A percentile compares a stretch with the other conserved stretches of the same genome.
These are phyloP conservation scores for Scleromitrula shiraiana DNA, from an alignment of 2,329 filamentous ascomycete species.

Conservation along the genomic window DNA sequence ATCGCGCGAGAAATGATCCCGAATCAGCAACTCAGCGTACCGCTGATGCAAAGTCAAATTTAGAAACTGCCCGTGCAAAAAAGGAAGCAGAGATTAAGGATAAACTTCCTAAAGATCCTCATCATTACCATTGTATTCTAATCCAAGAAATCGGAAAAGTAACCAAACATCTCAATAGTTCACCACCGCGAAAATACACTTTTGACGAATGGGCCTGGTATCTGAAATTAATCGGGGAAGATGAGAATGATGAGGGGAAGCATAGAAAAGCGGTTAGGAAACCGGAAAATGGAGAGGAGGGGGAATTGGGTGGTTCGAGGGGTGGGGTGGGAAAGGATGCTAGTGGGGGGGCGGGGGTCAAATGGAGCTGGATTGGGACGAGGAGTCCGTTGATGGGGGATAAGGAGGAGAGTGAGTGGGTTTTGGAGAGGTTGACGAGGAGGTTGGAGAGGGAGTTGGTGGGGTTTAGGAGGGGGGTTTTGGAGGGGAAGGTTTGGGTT, in stretches of 20 bases:
- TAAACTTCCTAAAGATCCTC: constrained; percentile 27
- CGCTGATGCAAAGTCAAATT: constrained; percentile 3
- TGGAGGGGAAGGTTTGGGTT: constrained; percentile 11
- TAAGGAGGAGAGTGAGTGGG: constrained; percentile 64
- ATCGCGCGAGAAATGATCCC: constrained; percentile 16
- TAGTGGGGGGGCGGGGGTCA: constrained; percentile 23
- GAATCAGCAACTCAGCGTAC: constrained; percentile 18
- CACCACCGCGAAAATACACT: constrained; percentile 56
- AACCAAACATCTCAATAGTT: constrained; percentile 51
- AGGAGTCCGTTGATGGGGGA: constrained; percentile 62
- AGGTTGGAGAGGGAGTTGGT: constrained; percentile 39
- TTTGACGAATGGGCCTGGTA: constrained; percentile 88
- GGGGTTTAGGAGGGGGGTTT: constrained; percentile 17
- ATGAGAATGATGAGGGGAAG: constrained; percentile 43
- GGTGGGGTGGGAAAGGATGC: constrained; percentile 25
- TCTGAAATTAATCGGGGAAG: constrained; percentile 65
- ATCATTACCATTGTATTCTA: constrained; percentile 54
- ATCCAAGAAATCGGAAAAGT: constrained; percentile 63
- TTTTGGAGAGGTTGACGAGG: constrained; percentile 55
- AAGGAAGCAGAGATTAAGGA: constrained; percentile 16
- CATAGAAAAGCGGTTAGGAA: constrained; percentile 35
- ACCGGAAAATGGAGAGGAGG: constrained; percentile 11
- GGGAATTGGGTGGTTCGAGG: constrained; percentile 11
- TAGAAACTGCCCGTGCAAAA: too few relatives aligned
- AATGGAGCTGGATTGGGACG: constrained; percentile 69